These are phyloP conservation scores for Lipomyces anomalus DNA, from an alignment of 805 yeast genomes.

Conservation along the genomic window DNA sequence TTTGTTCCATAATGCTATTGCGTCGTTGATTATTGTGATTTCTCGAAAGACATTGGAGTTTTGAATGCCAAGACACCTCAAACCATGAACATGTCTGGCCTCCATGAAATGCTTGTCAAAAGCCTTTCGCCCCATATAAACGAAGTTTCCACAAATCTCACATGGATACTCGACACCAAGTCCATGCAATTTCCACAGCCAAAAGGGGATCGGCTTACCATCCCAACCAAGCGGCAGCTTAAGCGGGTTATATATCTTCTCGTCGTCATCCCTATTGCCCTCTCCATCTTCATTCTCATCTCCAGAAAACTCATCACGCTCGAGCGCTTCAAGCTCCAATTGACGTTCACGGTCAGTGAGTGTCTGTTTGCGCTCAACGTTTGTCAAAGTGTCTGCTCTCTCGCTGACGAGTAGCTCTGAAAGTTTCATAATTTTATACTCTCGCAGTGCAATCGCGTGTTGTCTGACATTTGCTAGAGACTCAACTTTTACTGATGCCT, in stretches of 20 bases:
- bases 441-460: slow-evolving; percentile 32
- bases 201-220: slow-evolving; percentile 86
- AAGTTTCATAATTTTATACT: slow-evolving; percentile 38
- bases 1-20: slow-evolving; percentile 46
- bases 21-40: slow-evolving; percentile 64
- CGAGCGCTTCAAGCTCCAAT: slow-evolving; percentile 46
- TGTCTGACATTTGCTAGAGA: slow-evolving; percentile 9
- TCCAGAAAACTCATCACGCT: slow-evolving; percentile 29
- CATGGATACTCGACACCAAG: slow-evolving; percentile 65
- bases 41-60: slow-evolving; percentile 55
- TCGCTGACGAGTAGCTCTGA: slow-evolving; percentile 38
- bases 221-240: slow-evolving; percentile 78
- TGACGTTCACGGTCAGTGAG: slow-evolving; percentile 65
- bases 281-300: slow-evolving; percentile 20
- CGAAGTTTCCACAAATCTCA: slow-evolving; percentile 77
- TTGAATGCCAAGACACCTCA: slow-evolving; percentile 65
- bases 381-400: slow-evolving; percentile 48
- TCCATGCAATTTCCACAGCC: slow-evolving; percentile 90
- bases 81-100: slow-evolving; percentile 63
- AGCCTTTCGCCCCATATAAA: slow-evolving; percentile 65
- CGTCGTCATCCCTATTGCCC: slow-evolving; percentile 34
- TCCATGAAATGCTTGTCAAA: slow-evolving; percentile 75
- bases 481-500: background rate
- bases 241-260: slow-evolving; percentile 40
- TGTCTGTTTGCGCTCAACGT: slow-evolving; percentile 59